Conservation (phyloP, 257 asterid genomes). For the Ligustrum vulgare region DNA sequence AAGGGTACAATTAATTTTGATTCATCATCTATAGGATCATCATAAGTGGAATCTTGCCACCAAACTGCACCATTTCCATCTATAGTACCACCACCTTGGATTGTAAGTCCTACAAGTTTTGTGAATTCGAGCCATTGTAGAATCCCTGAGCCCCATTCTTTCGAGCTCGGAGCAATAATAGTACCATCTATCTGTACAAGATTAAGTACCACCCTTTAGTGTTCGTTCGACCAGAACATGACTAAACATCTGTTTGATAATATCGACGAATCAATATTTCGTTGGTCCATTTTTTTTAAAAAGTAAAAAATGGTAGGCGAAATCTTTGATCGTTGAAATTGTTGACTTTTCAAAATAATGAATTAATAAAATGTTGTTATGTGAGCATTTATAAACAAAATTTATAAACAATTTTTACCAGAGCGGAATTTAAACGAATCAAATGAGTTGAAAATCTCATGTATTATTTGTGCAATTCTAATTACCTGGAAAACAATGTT, state of each 20-base stretch:
- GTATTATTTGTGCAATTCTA: not conserved
- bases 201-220: not conserved
- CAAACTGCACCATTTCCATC: slow-evolving; percentile 91
- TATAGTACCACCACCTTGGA: slow-evolving; percentile 67
- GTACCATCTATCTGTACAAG: slow-evolving; percentile 79
- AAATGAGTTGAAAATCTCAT: not conserved
- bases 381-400: too few relatives aligned
- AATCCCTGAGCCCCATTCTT: slow-evolving; percentile 80
- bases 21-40: slow-evolving; percentile 75
- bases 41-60: slow-evolving; percentile 69
- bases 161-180: slow-evolving; percentile 72
- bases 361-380: too few relatives aligned
- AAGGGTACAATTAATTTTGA: slow-evolving; percentile 61
- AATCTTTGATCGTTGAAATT: too few relatives aligned
- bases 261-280: too few relatives aligned
- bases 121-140: slow-evolving; percentile 86
- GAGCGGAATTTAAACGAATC: not conserved
- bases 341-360: too few relatives aligned
- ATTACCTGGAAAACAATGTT: slow-evolving; percentile 88
- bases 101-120: slow-evolving; percentile 77
- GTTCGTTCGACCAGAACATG: not conserved
- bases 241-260: too few relatives aligned
- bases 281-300: too few relatives aligned
- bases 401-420: too few relatives aligned
- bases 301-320: too few relatives aligned